Evolutionary conservation across 371 early-diverging fungal species (phyloP).

Genomic region (Dichotomocladium elegans): DNA sequence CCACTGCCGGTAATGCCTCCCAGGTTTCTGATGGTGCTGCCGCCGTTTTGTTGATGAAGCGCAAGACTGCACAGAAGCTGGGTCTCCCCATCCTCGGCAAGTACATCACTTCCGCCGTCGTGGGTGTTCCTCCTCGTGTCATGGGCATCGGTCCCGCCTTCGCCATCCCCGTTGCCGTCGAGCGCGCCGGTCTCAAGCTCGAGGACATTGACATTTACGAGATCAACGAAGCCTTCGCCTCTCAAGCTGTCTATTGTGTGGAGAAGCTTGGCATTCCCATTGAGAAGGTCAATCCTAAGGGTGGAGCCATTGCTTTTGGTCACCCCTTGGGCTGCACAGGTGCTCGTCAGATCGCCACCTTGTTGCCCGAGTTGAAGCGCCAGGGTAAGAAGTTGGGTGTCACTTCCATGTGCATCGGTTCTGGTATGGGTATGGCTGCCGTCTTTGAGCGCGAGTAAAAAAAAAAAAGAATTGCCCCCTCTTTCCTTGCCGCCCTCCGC

Average conservation of each 20-base stretch:
- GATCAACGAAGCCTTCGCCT: constrained; percentile 98
- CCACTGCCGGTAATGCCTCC: constrained; percentile 98
- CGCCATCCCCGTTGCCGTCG: constrained; percentile 89
- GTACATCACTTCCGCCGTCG: constrained; percentile 85
- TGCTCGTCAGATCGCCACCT: constrained; percentile 94
- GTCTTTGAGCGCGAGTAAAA: constrained; percentile 83
- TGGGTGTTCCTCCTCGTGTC: constrained; percentile 91
- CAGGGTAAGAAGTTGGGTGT: constrained; percentile 84
- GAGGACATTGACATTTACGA: constrained; percentile 78
- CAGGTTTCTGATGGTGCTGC: constrained; percentile 99
- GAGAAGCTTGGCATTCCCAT: constrained; percentile 80
- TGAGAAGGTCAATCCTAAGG: constrained; percentile 96
- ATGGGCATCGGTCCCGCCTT: constrained; percentile 96
- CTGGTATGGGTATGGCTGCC: constrained; percentile 96
- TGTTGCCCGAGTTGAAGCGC: constrained; percentile 91
- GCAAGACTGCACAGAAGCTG: constrained; percentile 87
- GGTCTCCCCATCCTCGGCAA: constrained; percentile 86
- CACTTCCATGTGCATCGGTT: constrained; percentile 95
- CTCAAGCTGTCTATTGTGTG: constrained; percentile 92
- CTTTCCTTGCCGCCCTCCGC: neutral
- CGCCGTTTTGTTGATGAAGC: constrained; percentile 93
- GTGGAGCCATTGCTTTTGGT: constrained; percentile 85
- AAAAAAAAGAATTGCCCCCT: neutral
- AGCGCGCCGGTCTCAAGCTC: constrained; percentile 76
- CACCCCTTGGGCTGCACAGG: constrained; percentile 86